Base-by-base conservation (phyloP, 1,139 yeast genomes). In the Geotrichum histeridarum region DNA sequence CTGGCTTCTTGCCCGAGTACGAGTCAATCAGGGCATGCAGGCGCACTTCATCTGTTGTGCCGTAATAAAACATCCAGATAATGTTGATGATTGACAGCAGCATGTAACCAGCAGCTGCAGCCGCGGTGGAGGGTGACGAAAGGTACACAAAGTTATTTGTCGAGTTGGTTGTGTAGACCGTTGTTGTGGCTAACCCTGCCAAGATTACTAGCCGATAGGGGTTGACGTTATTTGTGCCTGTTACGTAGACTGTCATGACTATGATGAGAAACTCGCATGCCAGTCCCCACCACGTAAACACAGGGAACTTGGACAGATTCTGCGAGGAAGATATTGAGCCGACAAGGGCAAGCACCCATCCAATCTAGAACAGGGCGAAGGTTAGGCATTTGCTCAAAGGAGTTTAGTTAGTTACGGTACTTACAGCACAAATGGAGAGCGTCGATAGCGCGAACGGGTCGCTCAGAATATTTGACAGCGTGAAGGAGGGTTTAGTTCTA, bases 211-310 rank as follows among this genome's bases (percentile, higher is more conserved):
- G 74, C 59, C 86, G 80, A 72, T 93, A 89, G 60, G 82, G 77
- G 66, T 86, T 90, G 57, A 88, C 76, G 51, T 82, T 73, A 69
- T 86, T 84, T 63, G 81, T 80, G 55, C 84, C 77, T 63, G 89
- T 86, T 38, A 88, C 74, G 43, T 81, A 65, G 33, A 84, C 71
- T 48, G 90, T 77, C 36, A 79, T 69, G 8, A 75, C 60, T 33
- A 87, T 77, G 42, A 89, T 66, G 37, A 86, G 61, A 37, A 90
- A 74, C 72, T 93, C 83, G 66, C 82, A 93, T 6, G 86, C 93
- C n/a, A 93, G 72, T 2, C 96, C 96, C 99, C 99, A 93, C 99
- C 99, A 93, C 7, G 94, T 80, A 70, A 93, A 86, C 60, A 82
- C 80, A 1, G 96, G 97, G 67, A 84, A 88, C 53, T 58, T 54